These are phyloP conservation scores for Hypericum androsaemum DNA, from an alignment of 345 rosid species.

Conservation along the genomic window DNA sequence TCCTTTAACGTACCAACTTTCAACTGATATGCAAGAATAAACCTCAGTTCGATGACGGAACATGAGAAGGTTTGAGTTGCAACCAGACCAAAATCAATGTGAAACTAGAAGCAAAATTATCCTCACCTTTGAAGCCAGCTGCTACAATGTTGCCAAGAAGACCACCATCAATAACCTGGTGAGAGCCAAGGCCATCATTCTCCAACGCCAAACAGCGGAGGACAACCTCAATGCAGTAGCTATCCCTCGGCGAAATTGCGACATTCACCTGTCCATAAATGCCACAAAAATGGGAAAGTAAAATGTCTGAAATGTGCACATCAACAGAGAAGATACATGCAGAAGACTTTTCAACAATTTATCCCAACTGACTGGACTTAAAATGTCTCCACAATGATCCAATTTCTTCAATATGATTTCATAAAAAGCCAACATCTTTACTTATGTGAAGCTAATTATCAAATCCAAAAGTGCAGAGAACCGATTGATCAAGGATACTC, in stretches of 20 bases:
- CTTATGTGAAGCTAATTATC: too few relatives aligned
- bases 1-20: too few relatives aligned
- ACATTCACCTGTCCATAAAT: constrained; percentile 57
- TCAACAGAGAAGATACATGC: too few relatives aligned
- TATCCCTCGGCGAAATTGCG: constrained; percentile 57
- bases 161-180: constrained; percentile 62
- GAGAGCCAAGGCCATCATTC: constrained; percentile 81
- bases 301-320: not conserved
- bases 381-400: too few relatives aligned
- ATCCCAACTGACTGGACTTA: too few relatives aligned
- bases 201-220: constrained; percentile 80
- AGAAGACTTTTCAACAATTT: too few relatives aligned
- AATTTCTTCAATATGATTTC: too few relatives aligned
- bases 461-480: too few relatives aligned
- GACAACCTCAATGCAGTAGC: constrained; percentile 73
- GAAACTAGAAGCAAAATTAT: constrained; percentile 13
- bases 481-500: too few relatives aligned
- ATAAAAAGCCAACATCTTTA: too few relatives aligned
- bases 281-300: not conserved
- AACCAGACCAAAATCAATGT: constrained; percentile 9
- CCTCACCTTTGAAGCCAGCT: constrained; percentile 85
- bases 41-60: too few relatives aligned
- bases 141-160: constrained; percentile 70
- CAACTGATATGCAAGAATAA: too few relatives aligned
- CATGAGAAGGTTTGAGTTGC: not conserved